A percentile compares a stretch with the other conserved stretches of the same genome.
Evolutionary conservation across 2,329 filamentous ascomycete species (phyloP).

Genomic region (Sarocladiaceae sp.): DNA sequence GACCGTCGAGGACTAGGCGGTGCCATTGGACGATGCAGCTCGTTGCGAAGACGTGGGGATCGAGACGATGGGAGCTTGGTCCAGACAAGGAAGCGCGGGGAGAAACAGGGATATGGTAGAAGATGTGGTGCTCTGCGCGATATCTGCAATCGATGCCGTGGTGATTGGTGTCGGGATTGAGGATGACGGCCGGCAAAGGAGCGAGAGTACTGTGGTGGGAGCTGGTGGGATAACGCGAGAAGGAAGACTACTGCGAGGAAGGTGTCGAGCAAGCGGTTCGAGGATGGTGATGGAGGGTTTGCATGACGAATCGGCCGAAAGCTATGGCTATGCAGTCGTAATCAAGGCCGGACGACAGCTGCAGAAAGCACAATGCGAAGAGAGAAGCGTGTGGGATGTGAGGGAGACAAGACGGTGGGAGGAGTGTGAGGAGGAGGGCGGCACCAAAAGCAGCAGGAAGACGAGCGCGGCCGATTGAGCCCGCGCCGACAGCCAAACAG

Average conservation of each 20-base stretch:
- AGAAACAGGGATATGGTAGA: not conserved
- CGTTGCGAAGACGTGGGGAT: not conserved
- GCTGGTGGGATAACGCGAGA: not conserved
- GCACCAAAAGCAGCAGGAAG: not conserved
- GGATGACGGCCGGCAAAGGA: not conserved
- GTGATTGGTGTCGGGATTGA: not conserved
- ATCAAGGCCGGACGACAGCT: not conserved
- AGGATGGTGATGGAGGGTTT: not conserved
- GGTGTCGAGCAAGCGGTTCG: constrained; percentile 2
- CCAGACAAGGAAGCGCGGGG: not conserved
- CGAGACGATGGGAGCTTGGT: not conserved
- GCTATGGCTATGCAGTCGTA: not conserved
- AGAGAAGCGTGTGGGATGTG: not conserved
- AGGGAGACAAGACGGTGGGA: constrained; percentile 3
- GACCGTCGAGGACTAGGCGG: constrained; percentile 73
- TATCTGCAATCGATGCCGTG: not conserved
- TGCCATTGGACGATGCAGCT: constrained; percentile 44
- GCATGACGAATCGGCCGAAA: constrained; percentile 5
- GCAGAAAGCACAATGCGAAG: not conserved
- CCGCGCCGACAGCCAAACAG: constrained; percentile 2
- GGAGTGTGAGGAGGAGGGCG: constrained; percentile 1
- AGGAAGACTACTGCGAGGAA: constrained; percentile 4
- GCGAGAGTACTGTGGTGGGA: not conserved
- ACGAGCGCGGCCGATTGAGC: constrained; percentile 7
- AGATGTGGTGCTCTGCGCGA: not conserved